Evolutionary conservation across 352 stramenopile species (phyloP).

Genomic region (Phytopythium vexans): DNA sequence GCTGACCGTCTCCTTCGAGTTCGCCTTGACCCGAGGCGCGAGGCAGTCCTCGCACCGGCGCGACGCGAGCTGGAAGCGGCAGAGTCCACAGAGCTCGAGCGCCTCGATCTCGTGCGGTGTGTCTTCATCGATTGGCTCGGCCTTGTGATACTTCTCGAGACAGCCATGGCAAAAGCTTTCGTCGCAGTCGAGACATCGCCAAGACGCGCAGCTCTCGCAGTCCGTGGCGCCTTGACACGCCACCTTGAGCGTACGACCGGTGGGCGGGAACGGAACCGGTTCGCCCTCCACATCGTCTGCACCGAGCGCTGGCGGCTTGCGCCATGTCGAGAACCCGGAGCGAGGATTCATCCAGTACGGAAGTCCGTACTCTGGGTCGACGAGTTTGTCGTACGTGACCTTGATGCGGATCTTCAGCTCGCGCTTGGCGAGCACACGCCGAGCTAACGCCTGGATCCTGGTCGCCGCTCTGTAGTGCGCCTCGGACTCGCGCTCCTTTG

Average conservation of each 20-base stretch:
- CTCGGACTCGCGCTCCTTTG: slow-evolving; percentile 11
- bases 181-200: slow-evolving; percentile 55
- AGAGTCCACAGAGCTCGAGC: slow-evolving; percentile 49
- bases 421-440: slow-evolving; percentile 29
- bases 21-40: slow-evolving; percentile 1
- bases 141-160: slow-evolving; percentile 35
- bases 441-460: slow-evolving; percentile 27
- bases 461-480: slow-evolving; percentile 21
- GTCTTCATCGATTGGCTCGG: slow-evolving; percentile 8
- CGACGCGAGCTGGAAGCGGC: slow-evolving; percentile 62
- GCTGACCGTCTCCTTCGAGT: not conserved
- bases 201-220: slow-evolving; percentile 50
- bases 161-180: slow-evolving; percentile 54
- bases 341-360: slow-evolving; percentile 74
- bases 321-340: slow-evolving; percentile 67
- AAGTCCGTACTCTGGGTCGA: slow-evolving; percentile 54
- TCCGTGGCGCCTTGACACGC: slow-evolving; percentile 35
- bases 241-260: slow-evolving; percentile 33
- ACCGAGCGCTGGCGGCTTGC: slow-evolving; percentile 44
- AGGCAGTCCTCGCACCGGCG: slow-evolving; percentile 40
- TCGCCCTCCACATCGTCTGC: slow-evolving; percentile 52
- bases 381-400: slow-evolving; percentile 64
- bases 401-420: slow-evolving; percentile 28
- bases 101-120: slow-evolving; percentile 32
- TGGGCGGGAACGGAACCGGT: slow-evolving; percentile 40